Evolutionary conservation across 192 early-diverging fungal species (phyloP).

Genomic region (Chytriomyces confervae): DNA sequence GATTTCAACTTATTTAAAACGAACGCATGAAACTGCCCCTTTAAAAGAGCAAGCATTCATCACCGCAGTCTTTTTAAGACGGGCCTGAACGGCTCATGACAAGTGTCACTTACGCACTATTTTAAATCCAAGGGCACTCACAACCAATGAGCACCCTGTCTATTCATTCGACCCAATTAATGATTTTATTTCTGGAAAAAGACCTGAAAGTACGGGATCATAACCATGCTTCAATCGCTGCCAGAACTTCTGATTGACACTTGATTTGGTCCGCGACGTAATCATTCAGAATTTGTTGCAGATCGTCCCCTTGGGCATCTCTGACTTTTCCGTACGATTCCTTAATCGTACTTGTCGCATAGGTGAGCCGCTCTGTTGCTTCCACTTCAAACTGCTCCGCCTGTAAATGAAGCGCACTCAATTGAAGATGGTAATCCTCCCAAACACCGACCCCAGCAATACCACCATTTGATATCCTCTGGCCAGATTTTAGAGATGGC

Average conservation of each 20-base stretch:
- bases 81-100: too few species aligned
- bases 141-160: too few species aligned
- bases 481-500: too few species aligned
- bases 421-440: slow-evolving; percentile 6
- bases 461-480: slow-evolving; percentile 17
- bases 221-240: slow-evolving; percentile 9
- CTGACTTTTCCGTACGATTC: slow-evolving; percentile 10
- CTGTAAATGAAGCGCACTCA: neutral
- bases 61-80: too few species aligned
- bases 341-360: slow-evolving; percentile 1
- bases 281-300: slow-evolving; percentile 12
- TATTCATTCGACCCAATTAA: too few species aligned
- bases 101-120: too few species aligned
- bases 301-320: slow-evolving; percentile 19
- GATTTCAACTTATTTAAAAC: too few species aligned
- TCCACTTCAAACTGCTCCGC: slow-evolving; percentile 6
- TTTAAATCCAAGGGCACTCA: too few species aligned
- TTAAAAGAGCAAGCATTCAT: too few species aligned
- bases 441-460: slow-evolving; percentile 40
- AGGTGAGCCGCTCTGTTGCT: neutral
- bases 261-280: slow-evolving; percentile 28
- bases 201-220: neutral
- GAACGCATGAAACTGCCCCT: too few species aligned
- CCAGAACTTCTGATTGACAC: slow-evolving; percentile 20
- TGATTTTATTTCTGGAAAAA: too few species aligned